These are phyloP conservation scores for Lichtheimia ornata DNA, from an alignment of 371 early-diverging fungal genomes.

Conservation along the genomic window DNA sequence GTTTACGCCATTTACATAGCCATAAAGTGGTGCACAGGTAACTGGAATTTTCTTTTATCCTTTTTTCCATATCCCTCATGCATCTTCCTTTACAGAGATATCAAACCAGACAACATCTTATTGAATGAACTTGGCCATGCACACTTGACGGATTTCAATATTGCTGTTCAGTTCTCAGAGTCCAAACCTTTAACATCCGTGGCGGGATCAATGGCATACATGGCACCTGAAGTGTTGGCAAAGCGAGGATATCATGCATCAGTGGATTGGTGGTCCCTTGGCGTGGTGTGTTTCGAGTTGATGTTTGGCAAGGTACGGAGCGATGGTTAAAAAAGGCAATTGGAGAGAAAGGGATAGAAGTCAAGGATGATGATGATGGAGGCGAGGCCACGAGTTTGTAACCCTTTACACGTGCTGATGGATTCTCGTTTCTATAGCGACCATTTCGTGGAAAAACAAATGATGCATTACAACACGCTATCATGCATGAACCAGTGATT, in stretches of 20 bases:
- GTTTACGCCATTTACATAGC: conserved; percentile 67
- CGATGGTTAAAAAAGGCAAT: too few relatives aligned
- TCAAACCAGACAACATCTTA: conserved; percentile 91
- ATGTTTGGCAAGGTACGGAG: conserved; percentile 64
- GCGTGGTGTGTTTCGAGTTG: conserved; percentile 82
- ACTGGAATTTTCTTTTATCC: too few relatives aligned
- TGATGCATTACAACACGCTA: conserved; percentile 69
- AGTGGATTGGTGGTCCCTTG: conserved; percentile 90
- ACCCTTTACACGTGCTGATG: too few relatives aligned
- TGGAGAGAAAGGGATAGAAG: too few relatives aligned
- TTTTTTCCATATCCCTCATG: conserved; percentile 1
- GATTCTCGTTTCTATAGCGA: conserved; percentile 43
- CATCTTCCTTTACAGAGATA: conserved; percentile 53
- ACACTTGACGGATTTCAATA: conserved; percentile 87
- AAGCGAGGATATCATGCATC: conserved; percentile 68
- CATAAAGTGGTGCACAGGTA: conserved; percentile 60
- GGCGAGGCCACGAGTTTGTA: too few relatives aligned
- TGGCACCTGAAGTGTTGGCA: conserved; percentile 76
- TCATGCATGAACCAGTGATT: conserved; percentile 55
- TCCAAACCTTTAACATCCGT: conserved; percentile 62
- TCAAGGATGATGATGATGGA: too few relatives aligned
- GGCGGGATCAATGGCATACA: conserved; percentile 76
- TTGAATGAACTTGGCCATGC: conserved; percentile 82
- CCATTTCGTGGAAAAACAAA: conserved; percentile 86
- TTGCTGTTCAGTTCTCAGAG: conserved; percentile 67